Evolutionary conservation across 140 eudicot species (phyloP).

Genomic region (Cichorium intybus): DNA sequence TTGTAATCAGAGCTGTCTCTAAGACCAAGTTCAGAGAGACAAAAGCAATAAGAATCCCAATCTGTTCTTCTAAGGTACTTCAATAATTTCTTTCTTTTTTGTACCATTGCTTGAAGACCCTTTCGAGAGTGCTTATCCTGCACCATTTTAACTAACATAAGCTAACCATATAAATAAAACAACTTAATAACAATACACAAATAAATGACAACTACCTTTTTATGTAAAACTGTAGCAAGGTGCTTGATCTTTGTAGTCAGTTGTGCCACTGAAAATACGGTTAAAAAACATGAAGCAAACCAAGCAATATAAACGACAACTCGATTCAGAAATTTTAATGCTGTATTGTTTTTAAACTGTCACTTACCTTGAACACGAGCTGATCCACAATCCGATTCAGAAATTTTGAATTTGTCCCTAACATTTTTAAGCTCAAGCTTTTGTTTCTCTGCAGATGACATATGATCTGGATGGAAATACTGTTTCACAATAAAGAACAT

Average conservation of each 20-base stretch:
- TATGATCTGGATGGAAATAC: slow-evolving; percentile 92
- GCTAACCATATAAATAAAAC: too few relatives aligned
- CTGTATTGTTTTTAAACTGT: too few relatives aligned
- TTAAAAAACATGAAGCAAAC: not conserved
- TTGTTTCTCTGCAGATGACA: slow-evolving; percentile 85
- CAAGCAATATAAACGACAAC: too few relatives aligned
- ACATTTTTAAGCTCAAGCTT: slow-evolving; percentile 74
- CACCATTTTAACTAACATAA: slow-evolving; percentile 6
- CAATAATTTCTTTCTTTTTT: slow-evolving; percentile 74
- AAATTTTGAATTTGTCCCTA: slow-evolving; percentile 79
- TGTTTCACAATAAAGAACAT: slow-evolving; percentile 28
- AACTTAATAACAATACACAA: too few relatives aligned
- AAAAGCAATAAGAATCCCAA: slow-evolving; percentile 91
- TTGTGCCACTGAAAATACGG: slow-evolving; percentile 65
- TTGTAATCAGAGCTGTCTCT: slow-evolving; percentile 76
- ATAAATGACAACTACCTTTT: slow-evolving; percentile 48
- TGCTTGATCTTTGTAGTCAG: slow-evolving; percentile 82
- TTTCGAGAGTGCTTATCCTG: slow-evolving; percentile 87
- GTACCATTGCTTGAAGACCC: slow-evolving; percentile 88
- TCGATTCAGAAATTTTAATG: too few relatives aligned
- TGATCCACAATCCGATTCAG: slow-evolving; percentile 95
- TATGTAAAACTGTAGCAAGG: slow-evolving; percentile 62
- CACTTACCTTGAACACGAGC: slow-evolving; percentile 95
- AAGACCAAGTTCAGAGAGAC: slow-evolving; percentile 86
- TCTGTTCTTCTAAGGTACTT: slow-evolving; percentile 86